These are phyloP conservation scores for Aspergillus sp. DNA, from an alignment of 2,329 filamentous ascomycete species.

Conservation along the genomic window DNA sequence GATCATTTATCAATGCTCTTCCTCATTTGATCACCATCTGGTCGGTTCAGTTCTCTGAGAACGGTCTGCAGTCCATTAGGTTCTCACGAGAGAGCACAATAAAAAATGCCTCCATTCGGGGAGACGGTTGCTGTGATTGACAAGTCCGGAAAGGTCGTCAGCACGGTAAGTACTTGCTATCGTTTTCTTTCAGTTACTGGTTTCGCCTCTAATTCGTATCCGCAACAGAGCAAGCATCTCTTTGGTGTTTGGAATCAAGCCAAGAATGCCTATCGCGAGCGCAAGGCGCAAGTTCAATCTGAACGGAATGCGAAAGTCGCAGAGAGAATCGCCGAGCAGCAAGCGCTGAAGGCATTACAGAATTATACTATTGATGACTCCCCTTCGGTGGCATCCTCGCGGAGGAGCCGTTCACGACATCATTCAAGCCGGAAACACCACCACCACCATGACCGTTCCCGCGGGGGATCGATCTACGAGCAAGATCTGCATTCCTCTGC, in stretches of 20 bases:
- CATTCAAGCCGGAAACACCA: conserved; percentile 30
- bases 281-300: conserved; percentile 77
- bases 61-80: not conserved
- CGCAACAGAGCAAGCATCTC: conserved; percentile 76
- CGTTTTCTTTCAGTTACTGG: not conserved
- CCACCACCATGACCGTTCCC: conserved; percentile 19
- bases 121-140: conserved; percentile 90
- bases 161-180: conserved; percentile 63
- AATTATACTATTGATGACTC: conserved; percentile 51
- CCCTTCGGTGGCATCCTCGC: conserved; percentile 44
- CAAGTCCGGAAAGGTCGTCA: conserved; percentile 86
- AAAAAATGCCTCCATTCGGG: conserved; percentile 36
- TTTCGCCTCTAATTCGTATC: conserved; percentile 13
- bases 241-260: conserved; percentile 91
- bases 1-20: conserved; percentile 13
- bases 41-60: conserved; percentile 4
- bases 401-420: conserved; percentile 39
- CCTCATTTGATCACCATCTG: conserved; percentile 14
- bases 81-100: not conserved
- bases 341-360: conserved; percentile 60
- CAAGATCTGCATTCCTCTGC: conserved; percentile 30
- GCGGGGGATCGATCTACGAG: conserved; percentile 26
- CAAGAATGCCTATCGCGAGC: conserved; percentile 81
- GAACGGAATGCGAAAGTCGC: conserved; percentile 62
- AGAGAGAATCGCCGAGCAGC: conserved; percentile 57